These are phyloP conservation scores for Hansenula sp. DNA, from an alignment of 1,139 yeast species.

Conservation along the genomic window DNA sequence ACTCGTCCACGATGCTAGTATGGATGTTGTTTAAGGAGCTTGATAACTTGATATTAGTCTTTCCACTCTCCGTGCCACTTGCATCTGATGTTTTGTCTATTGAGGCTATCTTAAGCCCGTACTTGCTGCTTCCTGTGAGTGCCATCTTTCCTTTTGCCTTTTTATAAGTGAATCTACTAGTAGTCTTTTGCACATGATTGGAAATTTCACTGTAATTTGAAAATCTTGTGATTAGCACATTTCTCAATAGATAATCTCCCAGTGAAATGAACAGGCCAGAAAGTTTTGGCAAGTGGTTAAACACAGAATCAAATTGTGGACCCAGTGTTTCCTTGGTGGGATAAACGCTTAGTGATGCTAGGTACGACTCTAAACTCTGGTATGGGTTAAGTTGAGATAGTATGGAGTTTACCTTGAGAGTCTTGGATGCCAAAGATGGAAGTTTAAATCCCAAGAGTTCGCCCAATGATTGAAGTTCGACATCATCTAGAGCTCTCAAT, in stretches of 20 bases:
- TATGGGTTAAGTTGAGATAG: background rate
- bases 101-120: constrained; percentile 21
- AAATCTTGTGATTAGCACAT: constrained; percentile 19
- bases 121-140: constrained; percentile 28
- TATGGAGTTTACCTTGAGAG: background rate
- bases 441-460: background rate
- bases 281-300: background rate
- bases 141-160: constrained; percentile 7
- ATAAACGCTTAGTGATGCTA: background rate
- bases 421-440: background rate
- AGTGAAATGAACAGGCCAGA: constrained; percentile 21
- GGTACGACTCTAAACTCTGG: background rate
- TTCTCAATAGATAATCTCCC: constrained; percentile 31
- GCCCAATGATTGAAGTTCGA: background rate
- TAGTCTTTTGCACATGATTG: constrained; percentile 23
- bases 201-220: constrained; percentile 22
- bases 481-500: background rate
- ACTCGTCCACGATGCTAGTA: constrained; percentile 21
- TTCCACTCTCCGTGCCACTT: too few species aligned
- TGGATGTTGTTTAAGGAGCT: constrained; percentile 13
- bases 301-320: too few species aligned
- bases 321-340: too few species aligned
- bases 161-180: constrained; percentile 22
- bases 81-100: too few species aligned
- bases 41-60: constrained; percentile 17